Evolutionary conservation across 768 basidiomycete genomes (phyloP), one percentile per base, ranked within the genome.

Genomic region (Suillus variegatus): DNA sequence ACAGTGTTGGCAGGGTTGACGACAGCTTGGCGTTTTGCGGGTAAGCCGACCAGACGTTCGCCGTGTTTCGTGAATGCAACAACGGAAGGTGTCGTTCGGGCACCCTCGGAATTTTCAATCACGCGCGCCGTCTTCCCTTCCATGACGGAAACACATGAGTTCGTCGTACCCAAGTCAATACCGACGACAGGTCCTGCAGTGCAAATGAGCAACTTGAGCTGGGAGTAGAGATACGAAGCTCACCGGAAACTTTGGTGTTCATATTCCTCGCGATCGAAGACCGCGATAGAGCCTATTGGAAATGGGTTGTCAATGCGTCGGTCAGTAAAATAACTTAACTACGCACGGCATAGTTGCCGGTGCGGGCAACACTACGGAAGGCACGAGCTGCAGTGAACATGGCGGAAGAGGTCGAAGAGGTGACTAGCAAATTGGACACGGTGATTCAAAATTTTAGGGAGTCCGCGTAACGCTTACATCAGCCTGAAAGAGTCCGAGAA

Each of bases 31-130:
- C 96, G 93, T 80, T 98, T 96, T 13, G 97, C 97, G 28, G 97
- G 96, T 51, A 97, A 87, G 78, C 97, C 97, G 66, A 97, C 91
- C 40, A 98, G 85, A 65, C 97, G 94, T 77, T 99, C 97, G 64
- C 94, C 95, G 72, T 98, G 95, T 79, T 98, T 97, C 63, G 97
- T 95, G 85, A 99, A 99, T 46, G 97, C 97, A 70, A 99, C 94
- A 64, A 98, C 95, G 46, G 97, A 99, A 3, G 97, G 97, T 18
- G 97, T 99, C 68, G 97, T 99, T 70, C 97, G 89, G 64, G 92
- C 93, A 83, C 97, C 97, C 82, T 99, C 97, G 6, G 96, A 83
- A 82, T 99, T 99, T 81, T 98, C 97, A 70, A 99, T 91, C 68
- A 99, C 97, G 70, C 93, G 91, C 60, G 96, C 87, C 43, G 89